phyloP scores from a whole-genome alignment of 768 basidiomycete genomes.

The Serpula lacrymans region DNA sequence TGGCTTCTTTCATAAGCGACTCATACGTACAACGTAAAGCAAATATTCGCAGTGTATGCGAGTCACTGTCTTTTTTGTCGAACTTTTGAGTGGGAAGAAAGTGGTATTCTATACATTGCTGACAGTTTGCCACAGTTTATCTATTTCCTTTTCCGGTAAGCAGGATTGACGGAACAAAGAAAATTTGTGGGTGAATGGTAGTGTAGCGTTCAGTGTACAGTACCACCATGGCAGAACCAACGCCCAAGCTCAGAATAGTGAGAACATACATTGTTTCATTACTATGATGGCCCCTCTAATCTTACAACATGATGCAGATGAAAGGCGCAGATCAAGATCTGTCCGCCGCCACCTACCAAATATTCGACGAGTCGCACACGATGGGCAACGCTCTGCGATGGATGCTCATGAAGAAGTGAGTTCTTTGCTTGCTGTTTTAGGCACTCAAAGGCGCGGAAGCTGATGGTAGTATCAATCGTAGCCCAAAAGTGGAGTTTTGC shows the following conservation, averaged over 20 bases:
- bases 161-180: not conserved
- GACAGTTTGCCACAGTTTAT: not conserved
- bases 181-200: too few species aligned
- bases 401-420: conserved; percentile 99
- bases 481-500: conserved; percentile 96
- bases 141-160: not conserved
- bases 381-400: conserved; percentile 92
- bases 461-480: conserved; percentile 27
- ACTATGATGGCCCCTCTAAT: not conserved
- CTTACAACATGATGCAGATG: conserved; percentile 51
- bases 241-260: conserved; percentile 31
- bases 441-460: not conserved
- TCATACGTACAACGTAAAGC: too few species aligned
- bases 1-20: too few species aligned
- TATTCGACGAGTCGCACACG: conserved; percentile 93
- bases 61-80: too few species aligned
- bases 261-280: conserved; percentile 8
- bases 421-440: conserved; percentile 3
- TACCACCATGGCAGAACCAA: conserved; percentile 21
- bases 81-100: too few species aligned
- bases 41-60: too few species aligned
- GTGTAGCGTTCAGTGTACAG: too few species aligned
- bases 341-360: conserved; percentile 87
- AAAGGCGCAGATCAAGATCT: conserved; percentile 79
- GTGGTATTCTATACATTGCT: too few species aligned